Evolutionary conservation across 257 asterid genomes (phyloP).

Genomic region (Solanum bulbocastanum): DNA sequence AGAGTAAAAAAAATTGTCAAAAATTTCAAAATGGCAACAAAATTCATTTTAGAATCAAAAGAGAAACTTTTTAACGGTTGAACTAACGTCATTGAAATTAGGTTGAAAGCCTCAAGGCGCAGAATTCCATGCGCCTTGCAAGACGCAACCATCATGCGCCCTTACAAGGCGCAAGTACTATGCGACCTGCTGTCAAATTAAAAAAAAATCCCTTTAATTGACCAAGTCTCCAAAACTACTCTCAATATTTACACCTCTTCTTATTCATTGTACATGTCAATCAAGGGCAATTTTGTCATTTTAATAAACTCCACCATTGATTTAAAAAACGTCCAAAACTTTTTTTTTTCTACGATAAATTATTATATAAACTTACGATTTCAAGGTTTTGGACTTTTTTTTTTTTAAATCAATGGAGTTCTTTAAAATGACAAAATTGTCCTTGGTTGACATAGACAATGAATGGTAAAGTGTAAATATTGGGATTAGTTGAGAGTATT

Average conservation of each 20-base stretch:
- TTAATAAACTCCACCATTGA: neutral
- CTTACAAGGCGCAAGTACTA: no score
- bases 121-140: neutral
- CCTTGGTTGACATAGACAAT: neutral
- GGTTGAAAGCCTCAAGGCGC: neutral
- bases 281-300: neutral
- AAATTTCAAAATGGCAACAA: neutral
- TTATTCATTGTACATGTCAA: neutral
- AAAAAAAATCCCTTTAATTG: no score
- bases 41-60: neutral
- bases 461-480: neutral
- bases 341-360: no score
- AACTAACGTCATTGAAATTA: no score
- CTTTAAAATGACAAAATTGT: no score
- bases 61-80: rapidly evolving
- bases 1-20: no score
- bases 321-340: neutral
- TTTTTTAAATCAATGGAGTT: neutral
- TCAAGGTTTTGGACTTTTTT: neutral
- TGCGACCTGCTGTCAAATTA: neutral
- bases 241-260: neutral
- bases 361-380: no score
- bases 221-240: neutral
- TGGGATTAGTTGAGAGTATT: neutral
- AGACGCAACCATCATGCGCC: no score